These are phyloP conservation scores for Henningerozyma blattae DNA, from an alignment of 805 yeast species.

Conservation along the genomic window DNA sequence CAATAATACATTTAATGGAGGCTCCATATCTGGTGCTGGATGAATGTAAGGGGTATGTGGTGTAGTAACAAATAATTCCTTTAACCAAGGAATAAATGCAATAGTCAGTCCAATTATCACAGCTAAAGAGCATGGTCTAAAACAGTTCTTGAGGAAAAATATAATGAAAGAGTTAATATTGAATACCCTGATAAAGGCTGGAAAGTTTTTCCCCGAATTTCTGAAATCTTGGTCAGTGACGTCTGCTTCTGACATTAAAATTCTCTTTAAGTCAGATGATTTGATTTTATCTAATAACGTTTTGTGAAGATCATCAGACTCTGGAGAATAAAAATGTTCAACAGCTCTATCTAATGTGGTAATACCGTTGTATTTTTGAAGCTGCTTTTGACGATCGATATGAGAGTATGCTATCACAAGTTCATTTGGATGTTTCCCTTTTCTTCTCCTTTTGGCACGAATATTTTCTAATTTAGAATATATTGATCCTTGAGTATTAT, in stretches of 20 bases:
- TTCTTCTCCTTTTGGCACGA: no score
- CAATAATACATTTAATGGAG: constrained; percentile 82
- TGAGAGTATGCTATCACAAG: no score
- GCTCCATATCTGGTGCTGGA: constrained; percentile 75
- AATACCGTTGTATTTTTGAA: no score
- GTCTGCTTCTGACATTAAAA: constrained; percentile 25
- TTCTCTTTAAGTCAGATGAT: no score
- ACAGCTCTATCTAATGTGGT: no score
- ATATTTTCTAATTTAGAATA: no score
- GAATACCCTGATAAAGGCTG: constrained; percentile 16
- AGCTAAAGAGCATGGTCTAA: constrained; percentile 64
- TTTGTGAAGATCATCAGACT: no score
- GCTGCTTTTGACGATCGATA: no score
- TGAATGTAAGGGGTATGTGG: constrained; percentile 35
- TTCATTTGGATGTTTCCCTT: no score
- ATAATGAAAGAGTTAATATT: constrained; percentile 18
- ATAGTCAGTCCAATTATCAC: constrained; percentile 52
- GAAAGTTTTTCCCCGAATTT: constrained; percentile 20
- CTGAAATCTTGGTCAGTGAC: constrained; percentile 21
- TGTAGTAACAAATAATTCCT: constrained; percentile 55
- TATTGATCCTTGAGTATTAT: no score
- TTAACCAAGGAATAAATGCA: constrained; percentile 82
- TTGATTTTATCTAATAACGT: no score
- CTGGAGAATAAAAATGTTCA: no score
- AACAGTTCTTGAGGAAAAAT: constrained; percentile 39